Base-by-base conservation (phyloP, 2,329 filamentous ascomycete species). In the Epichloe festucae region DNA sequence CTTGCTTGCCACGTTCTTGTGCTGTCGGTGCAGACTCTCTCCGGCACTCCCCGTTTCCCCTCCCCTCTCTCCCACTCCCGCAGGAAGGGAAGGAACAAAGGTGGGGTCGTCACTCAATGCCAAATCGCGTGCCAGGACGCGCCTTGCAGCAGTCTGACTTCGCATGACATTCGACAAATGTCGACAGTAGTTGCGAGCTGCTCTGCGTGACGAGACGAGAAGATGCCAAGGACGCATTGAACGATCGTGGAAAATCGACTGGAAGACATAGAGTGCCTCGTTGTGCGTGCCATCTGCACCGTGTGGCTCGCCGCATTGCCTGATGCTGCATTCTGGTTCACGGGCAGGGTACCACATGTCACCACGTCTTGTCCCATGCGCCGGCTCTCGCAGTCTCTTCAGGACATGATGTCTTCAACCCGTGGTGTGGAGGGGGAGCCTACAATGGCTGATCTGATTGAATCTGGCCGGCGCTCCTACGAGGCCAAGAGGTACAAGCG, bases 381-480 rank as follows among this genome's bases (percentile, higher is more conserved):
- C 46, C 47, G 52, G 36, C 52, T 54, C 44, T 54, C 47, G 46
- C 52, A 54, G 34, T 52, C 50, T 34, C 17, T 52, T 10, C 52
- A 49, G 39, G n/a, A 40, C 50, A 54, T 52, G 43, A 52, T 54
- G 53, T 54, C 47, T 49, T 49, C 50, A 15, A 48, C 53, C 21
- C 50, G 52, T n/a, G 47, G 40, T 40, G 31, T 36, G n/a, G 31
- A 52, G 43, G 21, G 42, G 41, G 44, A 38, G 23, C 40, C 36
- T 12, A 7, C 49, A 14, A 52, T 52, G 46, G 47, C 38, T 19
- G 50, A 52, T 17, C 27, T 54, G 53, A 64, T 69, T 43, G 54
- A 59, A 19, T 60, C 64, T 51, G 67, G 66, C 15, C 65, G 67
- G 31, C 60, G 57, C 27, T 57, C 60, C 44, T 70, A 70, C 53